phyloP scores from a whole-genome alignment of 305 asterid species.

The Coffea humblotiana region DNA sequence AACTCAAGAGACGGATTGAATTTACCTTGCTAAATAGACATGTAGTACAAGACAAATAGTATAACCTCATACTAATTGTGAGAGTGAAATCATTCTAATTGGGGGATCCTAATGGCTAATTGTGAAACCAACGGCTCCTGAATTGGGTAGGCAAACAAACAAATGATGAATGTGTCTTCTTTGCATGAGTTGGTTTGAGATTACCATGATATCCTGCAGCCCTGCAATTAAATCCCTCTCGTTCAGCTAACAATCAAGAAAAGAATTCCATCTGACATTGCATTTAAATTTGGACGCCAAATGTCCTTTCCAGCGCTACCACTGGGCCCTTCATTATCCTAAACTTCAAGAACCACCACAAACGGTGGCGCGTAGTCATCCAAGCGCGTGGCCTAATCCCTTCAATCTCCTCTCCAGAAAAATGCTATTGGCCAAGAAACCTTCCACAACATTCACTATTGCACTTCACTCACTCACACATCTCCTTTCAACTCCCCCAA shows the following conservation, averaged over 20 bases:
- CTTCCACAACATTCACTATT: conserved; percentile 43
- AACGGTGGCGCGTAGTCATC: conserved; percentile 38
- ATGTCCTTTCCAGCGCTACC: conserved; percentile 18
- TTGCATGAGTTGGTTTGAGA: not conserved
- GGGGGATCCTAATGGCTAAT: too few relatives aligned
- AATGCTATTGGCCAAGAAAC: conserved; percentile 24
- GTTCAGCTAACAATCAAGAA: not conserved
- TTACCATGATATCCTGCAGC: not conserved
- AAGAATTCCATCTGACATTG: not conserved
- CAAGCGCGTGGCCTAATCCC: conserved; percentile 34
- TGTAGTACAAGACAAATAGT: too few relatives aligned
- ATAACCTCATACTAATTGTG: too few relatives aligned
- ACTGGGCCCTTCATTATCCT: conserved; percentile 44
- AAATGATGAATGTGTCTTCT: too few relatives aligned
- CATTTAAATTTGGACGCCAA: conserved; percentile 15
- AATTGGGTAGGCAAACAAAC: not conserved
- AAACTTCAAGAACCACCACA: conserved; percentile 27
- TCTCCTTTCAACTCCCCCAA: conserved; percentile 5
- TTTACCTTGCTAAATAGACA: too few relatives aligned
- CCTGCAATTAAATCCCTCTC: not conserved
- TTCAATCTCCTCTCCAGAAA: conserved; percentile 6
- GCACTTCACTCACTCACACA: not conserved
- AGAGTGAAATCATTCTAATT: too few relatives aligned
- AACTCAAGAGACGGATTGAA: too few relatives aligned
- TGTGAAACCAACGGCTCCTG: too few relatives aligned